phyloP scores from a whole-genome alignment of 2,329 filamentous ascomycete genomes.

The Aspergillus eucalypticola region DNA sequence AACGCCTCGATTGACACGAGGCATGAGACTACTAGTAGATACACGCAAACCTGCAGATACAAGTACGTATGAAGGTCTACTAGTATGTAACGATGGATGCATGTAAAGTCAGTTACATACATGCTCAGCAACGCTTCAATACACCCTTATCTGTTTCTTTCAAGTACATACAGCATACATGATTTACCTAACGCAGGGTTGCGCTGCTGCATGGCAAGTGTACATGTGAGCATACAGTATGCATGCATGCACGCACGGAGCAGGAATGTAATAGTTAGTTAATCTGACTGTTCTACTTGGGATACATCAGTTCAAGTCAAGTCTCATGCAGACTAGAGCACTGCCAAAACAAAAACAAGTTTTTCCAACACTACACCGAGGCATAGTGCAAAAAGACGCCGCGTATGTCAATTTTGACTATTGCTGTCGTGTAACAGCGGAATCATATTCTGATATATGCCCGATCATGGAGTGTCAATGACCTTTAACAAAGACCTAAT shows the following conservation, averaged over 20 bases:
- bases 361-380: background rate
- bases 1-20: constrained; percentile 1
- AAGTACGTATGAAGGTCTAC: background rate
- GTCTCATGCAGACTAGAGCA: background rate
- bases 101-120: background rate
- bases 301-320: background rate
- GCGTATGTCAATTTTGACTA: background rate
- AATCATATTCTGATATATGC: background rate
- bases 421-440: constrained; percentile 6
- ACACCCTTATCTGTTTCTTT: background rate
- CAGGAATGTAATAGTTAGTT: background rate
- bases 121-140: background rate
- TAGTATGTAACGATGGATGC: background rate
- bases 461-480: background rate
- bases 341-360: background rate
- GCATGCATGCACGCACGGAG: background rate
- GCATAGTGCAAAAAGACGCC: background rate
- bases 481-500: background rate
- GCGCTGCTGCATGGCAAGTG: background rate
- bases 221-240: background rate
- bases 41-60: background rate
- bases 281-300: background rate
- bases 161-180: background rate
- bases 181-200: background rate
- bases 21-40: background rate